Evolutionary conservation across 1,139 yeast genomes (phyloP), one percentile per base, ranked within the genome.

Genomic region (Suhomyces ambrosiae): DNA sequence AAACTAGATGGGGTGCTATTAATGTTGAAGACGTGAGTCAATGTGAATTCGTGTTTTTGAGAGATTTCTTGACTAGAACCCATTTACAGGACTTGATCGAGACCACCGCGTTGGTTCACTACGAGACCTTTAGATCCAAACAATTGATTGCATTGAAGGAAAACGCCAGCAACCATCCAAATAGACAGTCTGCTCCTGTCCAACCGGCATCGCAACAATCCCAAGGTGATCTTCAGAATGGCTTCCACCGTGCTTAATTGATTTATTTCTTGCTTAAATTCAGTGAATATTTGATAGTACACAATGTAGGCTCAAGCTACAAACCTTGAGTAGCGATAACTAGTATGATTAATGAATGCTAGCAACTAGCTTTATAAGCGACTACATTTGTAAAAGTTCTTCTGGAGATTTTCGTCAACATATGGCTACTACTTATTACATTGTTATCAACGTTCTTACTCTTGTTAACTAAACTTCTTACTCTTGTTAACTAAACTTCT

Each of bases 1-100:
- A 85, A 65, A 88, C 94, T 41, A 81, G 85, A 59, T 92, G 97
- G 96, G 97, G 97, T 31, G 75, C 82, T 17, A 82, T 88, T 49
- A 85, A 90, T 61, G 87, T 92, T 42, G 97, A 90, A 65, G 96
- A 92, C 64, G 90, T 88, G 41, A 79, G 82, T 44, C 97, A 92
- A 63, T 89, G 97, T 67, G 98, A 92, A 68, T 92, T 92, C 71
- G 86, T 88, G 34, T 88, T 87, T 54, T 79, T 92, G 59, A 80
- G 97, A 65, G 95, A 89, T 63, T 92, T 92, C 64, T 77, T 92
- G 60, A 87, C 96, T 38, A 82, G 97, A 68, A 90, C 97, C 19
- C 97, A 92, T 63, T 74, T 92, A 56, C 97, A 89, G 65, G 98
- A 92, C 62, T 80, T 92, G 61, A 92, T 92, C 57, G 98, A 92